These are phyloP conservation scores for Scleroderma citrinum DNA, from an alignment of 768 basidiomycete species.

Conservation along the genomic window DNA sequence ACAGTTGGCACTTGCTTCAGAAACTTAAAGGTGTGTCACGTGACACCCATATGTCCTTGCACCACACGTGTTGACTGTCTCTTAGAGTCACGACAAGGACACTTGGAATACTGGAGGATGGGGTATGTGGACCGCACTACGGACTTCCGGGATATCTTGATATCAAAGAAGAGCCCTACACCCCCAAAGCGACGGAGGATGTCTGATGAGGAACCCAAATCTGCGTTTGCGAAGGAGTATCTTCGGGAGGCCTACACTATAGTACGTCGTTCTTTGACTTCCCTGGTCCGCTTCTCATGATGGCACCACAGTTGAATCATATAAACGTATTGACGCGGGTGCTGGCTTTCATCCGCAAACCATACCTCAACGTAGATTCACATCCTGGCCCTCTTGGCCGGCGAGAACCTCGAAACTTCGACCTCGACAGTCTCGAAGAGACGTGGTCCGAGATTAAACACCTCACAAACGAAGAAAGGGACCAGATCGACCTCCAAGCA, in stretches of 20 bases:
- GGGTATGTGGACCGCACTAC: conserved; percentile 53
- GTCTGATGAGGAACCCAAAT: conserved; percentile 33
- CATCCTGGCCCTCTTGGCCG: conserved; percentile 46
- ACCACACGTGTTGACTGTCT: neutral
- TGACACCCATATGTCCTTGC: conserved; percentile 8
- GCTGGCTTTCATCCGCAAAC: conserved; percentile 69
- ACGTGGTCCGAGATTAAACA: conserved; percentile 62
- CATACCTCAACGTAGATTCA: conserved; percentile 81
- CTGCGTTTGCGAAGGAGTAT: conserved; percentile 57
- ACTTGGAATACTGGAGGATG: conserved; percentile 33
- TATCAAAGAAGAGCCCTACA: conserved; percentile 37
- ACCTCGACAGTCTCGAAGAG: conserved; percentile 45
- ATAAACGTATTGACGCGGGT: conserved; percentile 66
- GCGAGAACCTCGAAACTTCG: conserved; percentile 46
- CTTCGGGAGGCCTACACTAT: conserved; percentile 71
- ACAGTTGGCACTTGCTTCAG: too few relatives aligned
- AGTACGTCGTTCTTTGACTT: conserved; percentile 29
- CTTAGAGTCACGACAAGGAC: neutral
- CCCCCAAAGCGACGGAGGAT: conserved; percentile 49
- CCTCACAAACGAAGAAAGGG: conserved; percentile 86
- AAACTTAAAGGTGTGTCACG: too few relatives aligned
- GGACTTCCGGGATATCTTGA: conserved; percentile 51
- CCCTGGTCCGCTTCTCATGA: neutral
- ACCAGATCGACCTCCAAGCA: conserved; percentile 92
- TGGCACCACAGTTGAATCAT: conserved; percentile 54